These are phyloP conservation scores for Pneumocystis wakefieldiae DNA, from an alignment of 1,139 yeast genomes.

Conservation along the genomic window DNA sequence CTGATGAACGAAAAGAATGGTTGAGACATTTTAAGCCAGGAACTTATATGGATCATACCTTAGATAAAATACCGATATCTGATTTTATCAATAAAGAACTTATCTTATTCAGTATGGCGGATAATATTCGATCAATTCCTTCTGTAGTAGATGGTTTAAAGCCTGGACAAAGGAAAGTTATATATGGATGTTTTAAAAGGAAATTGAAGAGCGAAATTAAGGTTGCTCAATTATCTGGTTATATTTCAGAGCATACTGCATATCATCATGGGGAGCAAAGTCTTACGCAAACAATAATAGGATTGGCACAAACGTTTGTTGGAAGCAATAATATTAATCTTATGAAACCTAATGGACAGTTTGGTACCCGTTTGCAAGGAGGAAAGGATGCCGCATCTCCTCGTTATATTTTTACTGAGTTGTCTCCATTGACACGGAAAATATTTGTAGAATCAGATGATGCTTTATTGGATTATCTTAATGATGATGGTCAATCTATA, in stretches of 20 bases:
- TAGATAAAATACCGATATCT: constrained; percentile 68
- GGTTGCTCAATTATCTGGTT: constrained; percentile 84
- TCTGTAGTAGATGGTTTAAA: constrained; percentile 88
- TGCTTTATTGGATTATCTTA: constrained; percentile 60
- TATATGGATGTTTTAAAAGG: constrained; percentile 76
- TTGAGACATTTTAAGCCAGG: constrained; percentile 79
- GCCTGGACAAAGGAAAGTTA: constrained; percentile 92
- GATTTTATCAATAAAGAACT: constrained; percentile 92
- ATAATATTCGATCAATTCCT: constrained; percentile 89
- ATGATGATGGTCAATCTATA: constrained; percentile 86
- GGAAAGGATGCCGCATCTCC: constrained; percentile 99
- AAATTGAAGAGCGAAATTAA: constrained; percentile 66
- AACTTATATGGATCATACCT: constrained; percentile 73
- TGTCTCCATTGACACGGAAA: constrained; percentile 57
- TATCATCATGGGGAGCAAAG: constrained; percentile 95
- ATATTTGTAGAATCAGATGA: constrained; percentile 72
- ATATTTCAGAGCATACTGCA: constrained; percentile 76
- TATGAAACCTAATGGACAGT: constrained; percentile 83
- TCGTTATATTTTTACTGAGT: constrained; percentile 86
- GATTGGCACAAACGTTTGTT: constrained; percentile 86
- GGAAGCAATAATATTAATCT: constrained; percentile 84
- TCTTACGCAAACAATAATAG: constrained; percentile 75
- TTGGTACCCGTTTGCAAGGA: constrained; percentile 93
- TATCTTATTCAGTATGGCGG: constrained; percentile 91
- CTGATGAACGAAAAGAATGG: constrained; percentile 98